These are phyloP conservation scores for Mycena chlorophos DNA, from an alignment of 768 basidiomycete species.

Conservation along the genomic window DNA sequence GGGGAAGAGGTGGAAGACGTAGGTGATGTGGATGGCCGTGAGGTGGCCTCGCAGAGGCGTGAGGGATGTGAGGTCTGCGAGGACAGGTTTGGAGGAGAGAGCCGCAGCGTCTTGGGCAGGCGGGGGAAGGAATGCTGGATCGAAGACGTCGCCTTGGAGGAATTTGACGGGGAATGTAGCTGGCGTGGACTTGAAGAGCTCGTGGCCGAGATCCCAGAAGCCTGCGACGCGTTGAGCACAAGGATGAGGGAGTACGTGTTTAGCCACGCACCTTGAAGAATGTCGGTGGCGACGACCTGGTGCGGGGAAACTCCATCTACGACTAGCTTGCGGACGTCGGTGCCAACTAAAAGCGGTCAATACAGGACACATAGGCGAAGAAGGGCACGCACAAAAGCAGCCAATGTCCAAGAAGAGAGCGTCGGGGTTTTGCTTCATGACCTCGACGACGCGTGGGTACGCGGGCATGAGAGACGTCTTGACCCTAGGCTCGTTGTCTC, in stretches of 20 bases:
- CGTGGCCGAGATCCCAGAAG: slow-evolving; percentile 46
- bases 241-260: neutral
- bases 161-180: slow-evolving; percentile 41
- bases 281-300: neutral
- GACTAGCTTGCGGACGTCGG: neutral
- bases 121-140: slow-evolving; percentile 33
- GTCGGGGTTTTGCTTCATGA: neutral
- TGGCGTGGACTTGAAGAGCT: slow-evolving; percentile 39
- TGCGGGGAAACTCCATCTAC: neutral
- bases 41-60: neutral
- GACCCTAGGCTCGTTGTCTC: neutral
- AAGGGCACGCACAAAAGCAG: neutral
- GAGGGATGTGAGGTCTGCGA: neutral
- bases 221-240: slow-evolving; percentile 25
- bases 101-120: neutral
- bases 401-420: neutral
- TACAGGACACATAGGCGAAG: neutral
- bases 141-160: slow-evolving; percentile 41
- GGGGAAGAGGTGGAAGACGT: neutral
- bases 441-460: neutral
- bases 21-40: neutral
- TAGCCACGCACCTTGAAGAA: neutral
- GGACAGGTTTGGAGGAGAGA: neutral
- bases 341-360: neutral
- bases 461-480: neutral